phyloP scores from a whole-genome alignment of 2,329 filamentous ascomycete species.

The Lachnellula occidentalis region DNA sequence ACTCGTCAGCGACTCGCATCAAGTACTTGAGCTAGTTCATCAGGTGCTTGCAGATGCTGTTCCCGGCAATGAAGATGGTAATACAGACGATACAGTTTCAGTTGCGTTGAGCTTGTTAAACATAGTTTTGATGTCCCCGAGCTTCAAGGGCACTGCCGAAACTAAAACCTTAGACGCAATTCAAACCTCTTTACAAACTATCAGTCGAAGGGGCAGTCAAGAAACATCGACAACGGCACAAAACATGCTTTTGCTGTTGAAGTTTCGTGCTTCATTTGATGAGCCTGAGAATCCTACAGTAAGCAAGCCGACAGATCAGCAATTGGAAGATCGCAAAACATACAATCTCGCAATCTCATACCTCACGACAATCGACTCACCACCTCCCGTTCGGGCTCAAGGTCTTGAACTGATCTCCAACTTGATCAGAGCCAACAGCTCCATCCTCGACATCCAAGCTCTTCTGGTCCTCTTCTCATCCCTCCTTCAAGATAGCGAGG shows the following conservation, averaged over 20 bases:
- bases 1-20: slow-evolving; percentile 57
- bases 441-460: slow-evolving; percentile 61
- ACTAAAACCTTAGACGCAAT: slow-evolving; percentile 39
- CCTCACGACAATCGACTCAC: slow-evolving; percentile 55
- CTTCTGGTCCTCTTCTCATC: slow-evolving; percentile 58
- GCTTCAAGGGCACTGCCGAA: slow-evolving; percentile 46
- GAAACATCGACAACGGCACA: slow-evolving; percentile 48
- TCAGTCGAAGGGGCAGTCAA: slow-evolving; percentile 32
- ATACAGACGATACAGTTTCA: slow-evolving; percentile 42
- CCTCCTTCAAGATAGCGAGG: slow-evolving; percentile 60
- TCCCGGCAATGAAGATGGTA: slow-evolving; percentile 31
- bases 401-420: slow-evolving; percentile 55
- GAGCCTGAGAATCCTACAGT: slow-evolving; percentile 23
- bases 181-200: slow-evolving; percentile 43
- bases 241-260: slow-evolving; percentile 51
- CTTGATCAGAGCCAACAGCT: slow-evolving; percentile 49
- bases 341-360: slow-evolving; percentile 60
- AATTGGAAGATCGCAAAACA: slow-evolving; percentile 55
- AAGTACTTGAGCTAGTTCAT: slow-evolving; percentile 58
- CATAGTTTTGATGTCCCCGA: slow-evolving; percentile 51
- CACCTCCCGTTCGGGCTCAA: slow-evolving; percentile 61
- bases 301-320: slow-evolving; percentile 34
- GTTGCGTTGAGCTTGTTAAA: slow-evolving; percentile 58
- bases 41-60: slow-evolving; percentile 45
- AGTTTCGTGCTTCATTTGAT: slow-evolving; percentile 50